Base-by-base conservation (phyloP, 495 filamentous ascomycete genomes). In the Hypoxylon cercidicola region DNA sequence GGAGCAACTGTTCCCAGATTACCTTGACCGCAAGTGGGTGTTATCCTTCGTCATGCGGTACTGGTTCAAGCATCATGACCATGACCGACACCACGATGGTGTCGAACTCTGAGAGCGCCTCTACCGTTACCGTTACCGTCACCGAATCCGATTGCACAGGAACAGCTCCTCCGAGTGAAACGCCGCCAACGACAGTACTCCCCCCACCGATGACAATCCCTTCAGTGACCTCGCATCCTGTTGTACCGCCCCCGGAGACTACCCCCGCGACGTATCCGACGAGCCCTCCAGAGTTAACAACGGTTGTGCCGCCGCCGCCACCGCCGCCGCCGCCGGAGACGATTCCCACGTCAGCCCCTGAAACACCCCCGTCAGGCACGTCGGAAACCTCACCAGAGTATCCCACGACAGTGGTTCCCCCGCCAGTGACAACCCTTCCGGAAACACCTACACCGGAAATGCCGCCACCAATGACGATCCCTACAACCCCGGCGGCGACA, bases 11-110 rank as follows among this genome's bases (percentile, higher is more conserved):
- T 71, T 66, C 71, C 60, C 68, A 79, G 53, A 71, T 88, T 48
- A 70, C 72, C 23, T 62, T 87, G 20, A 77, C 48, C 9, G 84
- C 83, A 4, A 81, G 82, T 68, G 75, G 77, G 44, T 87, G 84
- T 70, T 69, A 9, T 62, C 74, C 70, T 46, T 63, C 74, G n/a
- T 41, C 60, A 10, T 69, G 66, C 19, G 50, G 37, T 30, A 47
- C 63, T 11, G 49, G 52, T 1, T 12, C 55, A 25, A 21, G 28
- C 3, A 28, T 7, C 25, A 28, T 28, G 25, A 28, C 25, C 25
- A 7, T 3, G 25, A 28, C 25, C 25, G 25, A 28, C 7, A 28
- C 25, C 25, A 28, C 7, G 25, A 67, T 58, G 1, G 47, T 60
- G 15, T 18, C 60, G 10, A 55, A 59, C 5, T 52, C 54, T 15